Percentiles rank a stretch among this genome's conserved stretches.
Evolutionary conservation across 495 filamentous ascomycete species (phyloP).

Genomic region (Penicillium odoratum): DNA sequence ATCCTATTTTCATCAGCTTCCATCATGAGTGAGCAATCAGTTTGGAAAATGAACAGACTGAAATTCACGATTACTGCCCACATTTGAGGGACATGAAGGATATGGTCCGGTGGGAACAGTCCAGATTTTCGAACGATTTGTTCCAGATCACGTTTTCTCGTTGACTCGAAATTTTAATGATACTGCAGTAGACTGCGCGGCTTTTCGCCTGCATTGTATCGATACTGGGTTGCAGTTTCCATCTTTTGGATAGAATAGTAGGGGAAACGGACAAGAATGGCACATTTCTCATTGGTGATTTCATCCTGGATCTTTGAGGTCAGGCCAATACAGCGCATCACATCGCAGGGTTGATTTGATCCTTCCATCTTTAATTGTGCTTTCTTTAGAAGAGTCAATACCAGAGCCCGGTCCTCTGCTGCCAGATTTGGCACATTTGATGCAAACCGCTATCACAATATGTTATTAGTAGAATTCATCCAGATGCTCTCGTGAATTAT

Average conservation of each 20-base stretch:
- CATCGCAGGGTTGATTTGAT: background rate
- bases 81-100: background rate
- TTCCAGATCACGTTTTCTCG: background rate
- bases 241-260: background rate
- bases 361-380: background rate
- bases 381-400: background rate
- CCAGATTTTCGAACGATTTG: background rate
- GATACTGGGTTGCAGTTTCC: background rate
- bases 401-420: slow-evolving; percentile 1
- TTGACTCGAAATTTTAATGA: background rate
- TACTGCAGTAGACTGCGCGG: background rate
- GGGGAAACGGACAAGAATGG: slow-evolving; percentile 2
- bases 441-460: background rate
- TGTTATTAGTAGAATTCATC: background rate
- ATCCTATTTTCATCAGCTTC: background rate
- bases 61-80: slow-evolving; percentile 7
- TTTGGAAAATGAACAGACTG: background rate
- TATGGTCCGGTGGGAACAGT: background rate
- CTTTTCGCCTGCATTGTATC: background rate
- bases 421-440: slow-evolving; percentile 1
- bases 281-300: background rate
- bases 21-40: background rate
- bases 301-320: background rate
- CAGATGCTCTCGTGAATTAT: background rate
- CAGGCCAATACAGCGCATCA: background rate